Evolutionary conservation across 78 protist genomes (phyloP).

Genomic region (Emiliania huxleyi): DNA sequence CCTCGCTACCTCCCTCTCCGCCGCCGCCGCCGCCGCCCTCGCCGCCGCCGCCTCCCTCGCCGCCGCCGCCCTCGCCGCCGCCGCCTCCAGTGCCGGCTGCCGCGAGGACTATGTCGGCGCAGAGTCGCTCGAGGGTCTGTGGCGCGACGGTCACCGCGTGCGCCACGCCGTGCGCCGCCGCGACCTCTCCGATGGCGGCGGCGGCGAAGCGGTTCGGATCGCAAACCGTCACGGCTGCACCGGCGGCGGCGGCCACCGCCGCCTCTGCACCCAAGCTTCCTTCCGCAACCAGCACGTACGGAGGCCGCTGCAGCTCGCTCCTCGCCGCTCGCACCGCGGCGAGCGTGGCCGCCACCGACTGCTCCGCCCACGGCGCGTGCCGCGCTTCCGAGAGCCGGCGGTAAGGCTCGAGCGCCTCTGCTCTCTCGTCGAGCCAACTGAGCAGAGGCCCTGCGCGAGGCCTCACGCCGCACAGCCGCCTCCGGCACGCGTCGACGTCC

Average conservation of each 20-base stretch:
- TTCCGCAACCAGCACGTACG: background rate
- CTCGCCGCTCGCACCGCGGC: background rate
- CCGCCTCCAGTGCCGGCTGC: too few relatives aligned
- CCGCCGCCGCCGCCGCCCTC: too few relatives aligned
- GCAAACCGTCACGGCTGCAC: background rate
- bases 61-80: too few relatives aligned
- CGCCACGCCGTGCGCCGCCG: background rate
- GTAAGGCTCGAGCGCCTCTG: background rate
- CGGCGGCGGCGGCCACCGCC: background rate
- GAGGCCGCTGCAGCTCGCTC: background rate
- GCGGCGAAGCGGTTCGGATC: background rate
- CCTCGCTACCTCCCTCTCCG: too few relatives aligned
- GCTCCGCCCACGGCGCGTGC: background rate
- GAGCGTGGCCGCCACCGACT: background rate
- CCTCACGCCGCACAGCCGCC: background rate
- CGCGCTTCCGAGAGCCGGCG: background rate
- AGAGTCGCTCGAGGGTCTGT: too few relatives aligned
- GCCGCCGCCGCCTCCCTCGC: too few relatives aligned
- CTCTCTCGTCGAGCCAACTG: background rate
- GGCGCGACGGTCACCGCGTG: too few relatives aligned
- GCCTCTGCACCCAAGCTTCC: background rate
- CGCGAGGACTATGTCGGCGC: too few relatives aligned
- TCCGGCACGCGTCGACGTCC: background rate
- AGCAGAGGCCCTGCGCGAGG: background rate
- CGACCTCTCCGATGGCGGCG: background rate